Percentiles rank a stretch among this genome's conserved stretches.
phyloP scores from a whole-genome alignment of 202 grass and related monocot species.

The Panicum virgatum region DNA sequence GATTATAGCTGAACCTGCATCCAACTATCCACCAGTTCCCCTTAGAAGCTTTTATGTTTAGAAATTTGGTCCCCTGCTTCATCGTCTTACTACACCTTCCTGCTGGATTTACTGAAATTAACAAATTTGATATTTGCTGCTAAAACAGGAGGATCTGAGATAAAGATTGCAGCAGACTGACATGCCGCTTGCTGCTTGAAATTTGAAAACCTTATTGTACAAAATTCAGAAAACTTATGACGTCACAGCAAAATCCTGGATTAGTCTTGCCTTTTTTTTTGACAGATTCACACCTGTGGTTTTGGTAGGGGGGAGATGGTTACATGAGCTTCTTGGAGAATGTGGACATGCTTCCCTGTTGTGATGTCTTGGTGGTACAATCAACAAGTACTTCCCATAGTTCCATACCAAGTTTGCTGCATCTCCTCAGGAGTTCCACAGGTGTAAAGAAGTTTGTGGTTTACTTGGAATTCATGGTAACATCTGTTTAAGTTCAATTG shows the following conservation, averaged over 20 bases:
- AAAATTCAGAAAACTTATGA: neutral
- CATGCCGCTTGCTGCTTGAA: neutral
- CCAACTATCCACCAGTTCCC: neutral
- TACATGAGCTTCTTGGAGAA: neutral
- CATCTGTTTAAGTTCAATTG: neutral
- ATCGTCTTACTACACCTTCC: neutral
- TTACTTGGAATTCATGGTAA: slow-evolving; percentile 1
- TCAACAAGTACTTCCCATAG: neutral
- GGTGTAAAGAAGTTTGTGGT: neutral
- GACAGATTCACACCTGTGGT: neutral
- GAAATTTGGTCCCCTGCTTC: neutral
- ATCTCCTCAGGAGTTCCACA: neutral
- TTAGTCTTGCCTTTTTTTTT: neutral
- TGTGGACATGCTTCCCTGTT: neutral
- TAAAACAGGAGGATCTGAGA: neutral
- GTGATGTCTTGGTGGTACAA: neutral
- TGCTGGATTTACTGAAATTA: neutral
- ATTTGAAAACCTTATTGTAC: neutral
- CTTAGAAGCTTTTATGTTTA: neutral
- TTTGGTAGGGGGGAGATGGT: neutral
- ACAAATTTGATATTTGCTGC: neutral
- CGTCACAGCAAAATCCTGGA: neutral
- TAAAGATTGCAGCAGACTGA: too few relatives aligned
- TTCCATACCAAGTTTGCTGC: neutral
- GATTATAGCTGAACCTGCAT: too few relatives aligned